Evolutionary conservation across 1,284 basidiomycete species (phyloP).

Genomic region (Mycena sp.): DNA sequence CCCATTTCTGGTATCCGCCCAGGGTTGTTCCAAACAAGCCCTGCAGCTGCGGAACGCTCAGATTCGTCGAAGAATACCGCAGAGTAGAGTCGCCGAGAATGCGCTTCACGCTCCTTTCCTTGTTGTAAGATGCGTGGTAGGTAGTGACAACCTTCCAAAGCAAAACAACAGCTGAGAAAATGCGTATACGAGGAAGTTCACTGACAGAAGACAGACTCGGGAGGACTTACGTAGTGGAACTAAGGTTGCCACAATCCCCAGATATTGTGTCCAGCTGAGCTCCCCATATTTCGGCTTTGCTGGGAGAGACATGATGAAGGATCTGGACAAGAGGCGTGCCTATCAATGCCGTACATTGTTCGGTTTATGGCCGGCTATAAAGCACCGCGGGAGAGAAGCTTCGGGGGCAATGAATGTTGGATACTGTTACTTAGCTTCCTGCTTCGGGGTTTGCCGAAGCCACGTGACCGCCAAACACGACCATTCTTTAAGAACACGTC

Average conservation of each 20-base stretch:
- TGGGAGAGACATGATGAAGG: constrained; percentile 5
- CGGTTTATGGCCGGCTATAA: too few species aligned
- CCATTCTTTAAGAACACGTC: too few species aligned
- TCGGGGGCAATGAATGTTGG: too few species aligned
- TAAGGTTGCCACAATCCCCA: constrained; percentile 1
- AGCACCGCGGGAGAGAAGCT: too few species aligned
- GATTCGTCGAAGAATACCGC: neutral
- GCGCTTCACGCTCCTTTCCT: constrained; percentile 5
- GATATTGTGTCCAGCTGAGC: constrained; percentile 7
- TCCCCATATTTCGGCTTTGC: constrained; percentile 11
- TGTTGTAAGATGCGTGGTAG: neutral
- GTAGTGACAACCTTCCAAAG: neutral
- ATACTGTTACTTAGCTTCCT: too few species aligned
- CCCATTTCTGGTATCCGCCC: constrained; percentile 1
- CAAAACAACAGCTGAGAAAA: neutral
- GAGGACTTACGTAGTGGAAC: constrained; percentile 10
- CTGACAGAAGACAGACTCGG: too few species aligned
- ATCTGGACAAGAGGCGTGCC: too few species aligned
- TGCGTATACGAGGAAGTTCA: too few species aligned
- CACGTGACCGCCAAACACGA: too few species aligned
- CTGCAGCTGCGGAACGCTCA: constrained; percentile 6
- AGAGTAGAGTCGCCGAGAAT: neutral
- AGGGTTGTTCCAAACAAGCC: neutral
- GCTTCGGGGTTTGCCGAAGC: too few species aligned
- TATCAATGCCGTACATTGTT: neutral